These are phyloP conservation scores for Cudoniella acicularis DNA, from an alignment of 495 filamentous ascomycete species.

Conservation along the genomic window DNA sequence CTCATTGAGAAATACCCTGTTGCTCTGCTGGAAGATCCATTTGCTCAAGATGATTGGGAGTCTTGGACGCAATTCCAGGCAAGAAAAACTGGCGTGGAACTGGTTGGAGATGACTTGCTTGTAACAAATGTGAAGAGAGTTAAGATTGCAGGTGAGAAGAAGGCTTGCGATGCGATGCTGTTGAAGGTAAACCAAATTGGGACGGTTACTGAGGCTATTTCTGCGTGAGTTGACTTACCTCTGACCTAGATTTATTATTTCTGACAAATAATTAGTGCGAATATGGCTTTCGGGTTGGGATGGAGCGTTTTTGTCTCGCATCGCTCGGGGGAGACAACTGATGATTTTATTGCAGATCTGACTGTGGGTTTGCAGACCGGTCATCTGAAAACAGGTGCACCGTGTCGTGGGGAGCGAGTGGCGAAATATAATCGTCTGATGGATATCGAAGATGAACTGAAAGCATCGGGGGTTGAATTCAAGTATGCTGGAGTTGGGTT, in stretches of 20 bases:
- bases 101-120: background rate
- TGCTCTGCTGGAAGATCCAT: background rate
- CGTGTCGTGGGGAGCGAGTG: slow-evolving; percentile 35
- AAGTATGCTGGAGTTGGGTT: slow-evolving; percentile 23
- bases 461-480: slow-evolving; percentile 15
- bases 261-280: slow-evolving; percentile 19
- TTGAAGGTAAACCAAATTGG: slow-evolving; percentile 38
- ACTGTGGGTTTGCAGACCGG: slow-evolving; percentile 30
- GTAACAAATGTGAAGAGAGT: slow-evolving; percentile 15
- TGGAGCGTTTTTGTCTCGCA: slow-evolving; percentile 38
- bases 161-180: slow-evolving; percentile 32
- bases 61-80: background rate
- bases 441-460: slow-evolving; percentile 36
- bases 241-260: background rate
- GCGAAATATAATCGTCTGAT: slow-evolving; percentile 39
- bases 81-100: background rate
- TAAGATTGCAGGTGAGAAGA: slow-evolving; percentile 26
- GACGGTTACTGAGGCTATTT: slow-evolving; percentile 32
- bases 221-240: slow-evolving; percentile 21
- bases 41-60: background rate
- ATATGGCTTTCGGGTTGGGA: slow-evolving; percentile 26
- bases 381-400: slow-evolving; percentile 35
- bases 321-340: slow-evolving; percentile 35
- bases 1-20: background rate
- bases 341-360: slow-evolving; percentile 40